A percentile compares a stretch with the other conserved stretches of the same genome.
These are phyloP conservation scores for Psidium guajava DNA, from an alignment of 345 rosid genomes.

Conservation along the genomic window DNA sequence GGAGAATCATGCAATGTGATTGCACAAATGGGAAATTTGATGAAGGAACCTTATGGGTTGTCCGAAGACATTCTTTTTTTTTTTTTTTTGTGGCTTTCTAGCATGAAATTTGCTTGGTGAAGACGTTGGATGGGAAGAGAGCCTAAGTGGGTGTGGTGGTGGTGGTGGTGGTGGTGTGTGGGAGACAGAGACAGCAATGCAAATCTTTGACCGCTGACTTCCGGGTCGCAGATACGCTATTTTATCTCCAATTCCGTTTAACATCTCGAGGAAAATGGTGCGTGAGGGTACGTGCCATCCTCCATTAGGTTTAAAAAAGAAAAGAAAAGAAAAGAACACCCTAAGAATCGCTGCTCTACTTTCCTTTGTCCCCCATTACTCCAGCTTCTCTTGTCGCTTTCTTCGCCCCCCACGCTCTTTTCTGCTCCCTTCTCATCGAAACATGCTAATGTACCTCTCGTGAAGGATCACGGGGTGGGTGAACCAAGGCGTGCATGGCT, in stretches of 20 bases:
- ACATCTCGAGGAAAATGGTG: conserved; percentile 31
- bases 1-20: neutral
- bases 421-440: neutral
- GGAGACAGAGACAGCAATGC: conserved; percentile 52
- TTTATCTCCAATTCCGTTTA: conserved; percentile 8
- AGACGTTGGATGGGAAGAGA: neutral
- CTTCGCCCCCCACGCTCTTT: neutral
- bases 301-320: neutral
- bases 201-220: conserved; percentile 71
- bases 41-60: neutral
- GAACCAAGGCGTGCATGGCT: neutral
- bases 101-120: neutral
- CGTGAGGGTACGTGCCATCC: neutral
- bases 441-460: neutral
- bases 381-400: conserved; percentile 11
- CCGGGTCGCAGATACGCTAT: neutral
- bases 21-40: neutral
- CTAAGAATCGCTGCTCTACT: conserved; percentile 11
- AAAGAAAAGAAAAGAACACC: neutral
- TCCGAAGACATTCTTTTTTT: neutral
- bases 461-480: neutral
- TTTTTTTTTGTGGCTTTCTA: neutral
- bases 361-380: conserved; percentile 27
- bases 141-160: neutral
- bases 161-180: conserved; percentile 3